Percentiles rank a stretch among this genome's conserved stretches.
phyloP scores from a whole-genome alignment of 306 rosid genomes.

The Canavalia ensiformis region DNA sequence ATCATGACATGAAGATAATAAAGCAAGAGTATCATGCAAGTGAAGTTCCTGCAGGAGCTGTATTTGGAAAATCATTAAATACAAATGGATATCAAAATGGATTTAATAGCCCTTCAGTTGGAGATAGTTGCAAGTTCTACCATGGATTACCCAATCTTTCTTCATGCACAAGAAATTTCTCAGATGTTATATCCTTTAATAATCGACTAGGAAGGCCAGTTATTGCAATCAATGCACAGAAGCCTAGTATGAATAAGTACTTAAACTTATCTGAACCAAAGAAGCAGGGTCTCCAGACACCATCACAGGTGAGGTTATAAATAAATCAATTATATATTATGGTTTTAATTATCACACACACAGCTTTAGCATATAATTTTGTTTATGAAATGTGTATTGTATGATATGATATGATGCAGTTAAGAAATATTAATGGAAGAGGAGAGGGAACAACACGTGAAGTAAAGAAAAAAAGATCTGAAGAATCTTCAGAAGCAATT shows the following conservation, averaged over 20 bases:
- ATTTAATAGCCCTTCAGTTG: slow-evolving; percentile 43
- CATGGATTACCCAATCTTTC: slow-evolving; percentile 59
- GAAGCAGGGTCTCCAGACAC: slow-evolving; percentile 65
- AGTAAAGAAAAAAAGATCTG: slow-evolving; percentile 87
- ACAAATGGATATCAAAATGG: slow-evolving; percentile 61
- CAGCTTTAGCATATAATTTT: not conserved
- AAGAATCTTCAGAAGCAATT: slow-evolving; percentile 71
- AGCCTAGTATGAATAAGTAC: slow-evolving; percentile 52
- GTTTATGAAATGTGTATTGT: not conserved
- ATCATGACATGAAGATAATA: slow-evolving; percentile 53
- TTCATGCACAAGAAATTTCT: slow-evolving; percentile 60
- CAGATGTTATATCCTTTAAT: slow-evolving; percentile 76
- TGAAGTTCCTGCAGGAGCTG: slow-evolving; percentile 21
- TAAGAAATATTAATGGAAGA: slow-evolving; percentile 65
- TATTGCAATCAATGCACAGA: slow-evolving; percentile 60
- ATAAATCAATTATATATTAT: not conserved
- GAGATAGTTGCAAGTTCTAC: slow-evolving; percentile 49
- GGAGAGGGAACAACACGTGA: slow-evolving; percentile 67
- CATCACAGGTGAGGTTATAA: slow-evolving; percentile 57
- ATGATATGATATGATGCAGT: slow-evolving; percentile 49
- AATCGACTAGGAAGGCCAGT: slow-evolving; percentile 64
- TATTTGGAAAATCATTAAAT: slow-evolving; percentile 51
- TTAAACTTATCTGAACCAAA: slow-evolving; percentile 59
- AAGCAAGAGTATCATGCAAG: slow-evolving; percentile 55
- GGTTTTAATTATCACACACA: not conserved